Conservation (phyloP, 768 basidiomycete genomes). For the Termitomyces sp. region DNA sequence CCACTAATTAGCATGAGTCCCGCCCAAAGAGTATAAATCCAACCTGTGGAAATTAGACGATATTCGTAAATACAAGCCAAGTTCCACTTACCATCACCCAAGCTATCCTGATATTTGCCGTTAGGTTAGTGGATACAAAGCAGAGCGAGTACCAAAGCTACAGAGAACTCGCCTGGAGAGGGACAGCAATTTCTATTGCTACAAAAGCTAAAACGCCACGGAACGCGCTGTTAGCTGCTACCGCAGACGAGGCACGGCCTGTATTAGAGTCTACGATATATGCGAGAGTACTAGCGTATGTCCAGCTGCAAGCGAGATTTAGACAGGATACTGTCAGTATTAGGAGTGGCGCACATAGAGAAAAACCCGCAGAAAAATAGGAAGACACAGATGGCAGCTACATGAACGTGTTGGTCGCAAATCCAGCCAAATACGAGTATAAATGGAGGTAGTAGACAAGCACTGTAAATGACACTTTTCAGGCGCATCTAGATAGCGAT, state of each 20-base stretch:
- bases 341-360: conserved; percentile 50
- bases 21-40: conserved; percentile 67
- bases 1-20: conserved; percentile 48
- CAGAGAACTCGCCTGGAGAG: conserved; percentile 50
- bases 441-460: conserved; percentile 56
- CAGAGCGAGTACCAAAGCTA: not conserved
- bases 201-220: conserved; percentile 68
- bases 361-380: conserved; percentile 74
- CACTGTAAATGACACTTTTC: conserved; percentile 52
- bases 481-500: conserved; percentile 60
- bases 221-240: conserved; percentile 74
- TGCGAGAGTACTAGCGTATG: conserved; percentile 69
- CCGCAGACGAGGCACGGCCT: conserved; percentile 73
- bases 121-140: not conserved
- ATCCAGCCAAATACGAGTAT: conserved; percentile 77
- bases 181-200: conserved; percentile 71
- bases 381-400: conserved; percentile 66
- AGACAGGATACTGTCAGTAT: not conserved
- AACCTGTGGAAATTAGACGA: conserved; percentile 26
- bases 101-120: conserved; percentile 41
- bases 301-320: conserved; percentile 29
- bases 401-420: conserved; percentile 53
- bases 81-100: conserved; percentile 65
- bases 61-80: not conserved
- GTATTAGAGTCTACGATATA: conserved; percentile 87